phyloP scores from a whole-genome alignment of 2,329 filamentous ascomycete genomes.

The Colletotrichum tropicale region DNA sequence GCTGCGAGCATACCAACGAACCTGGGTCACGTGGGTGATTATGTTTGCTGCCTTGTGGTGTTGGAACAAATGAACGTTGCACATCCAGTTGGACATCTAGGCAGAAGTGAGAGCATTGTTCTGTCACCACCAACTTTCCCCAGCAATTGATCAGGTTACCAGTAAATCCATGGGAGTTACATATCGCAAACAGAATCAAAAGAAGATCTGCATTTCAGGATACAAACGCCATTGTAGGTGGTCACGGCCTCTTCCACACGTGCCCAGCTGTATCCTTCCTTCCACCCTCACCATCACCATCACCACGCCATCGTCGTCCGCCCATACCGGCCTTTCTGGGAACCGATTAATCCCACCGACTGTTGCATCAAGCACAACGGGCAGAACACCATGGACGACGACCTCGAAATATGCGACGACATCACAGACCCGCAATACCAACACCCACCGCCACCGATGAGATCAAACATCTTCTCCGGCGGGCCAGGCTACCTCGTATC shows the following conservation, averaged over 20 bases:
- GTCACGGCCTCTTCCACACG: too few relatives aligned
- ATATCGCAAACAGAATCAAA: too few relatives aligned
- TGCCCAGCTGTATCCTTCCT: too few relatives aligned
- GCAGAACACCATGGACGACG: background rate
- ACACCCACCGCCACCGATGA: background rate
- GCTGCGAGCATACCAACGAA: background rate
- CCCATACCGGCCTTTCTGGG: too few relatives aligned
- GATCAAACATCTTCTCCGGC: background rate
- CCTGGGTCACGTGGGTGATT: background rate
- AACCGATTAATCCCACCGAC: too few relatives aligned
- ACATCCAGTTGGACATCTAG: background rate
- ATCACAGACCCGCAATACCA: background rate
- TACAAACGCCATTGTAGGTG: accelerated
- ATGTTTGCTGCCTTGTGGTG: background rate
- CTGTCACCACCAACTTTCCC: background rate
- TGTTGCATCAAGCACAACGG: too few relatives aligned
- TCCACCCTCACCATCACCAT: accelerated
- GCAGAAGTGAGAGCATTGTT: background rate
- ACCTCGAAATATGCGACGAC: background rate
- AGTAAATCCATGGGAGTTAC: background rate
- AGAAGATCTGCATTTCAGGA: too few relatives aligned
- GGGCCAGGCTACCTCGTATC: background rate
- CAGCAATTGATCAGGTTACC: background rate
- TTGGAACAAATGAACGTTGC: background rate
- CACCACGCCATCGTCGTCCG: too few relatives aligned